These are phyloP conservation scores for Cladophialophora bantiana DNA, from an alignment of 2,329 filamentous ascomycete species.

Conservation along the genomic window DNA sequence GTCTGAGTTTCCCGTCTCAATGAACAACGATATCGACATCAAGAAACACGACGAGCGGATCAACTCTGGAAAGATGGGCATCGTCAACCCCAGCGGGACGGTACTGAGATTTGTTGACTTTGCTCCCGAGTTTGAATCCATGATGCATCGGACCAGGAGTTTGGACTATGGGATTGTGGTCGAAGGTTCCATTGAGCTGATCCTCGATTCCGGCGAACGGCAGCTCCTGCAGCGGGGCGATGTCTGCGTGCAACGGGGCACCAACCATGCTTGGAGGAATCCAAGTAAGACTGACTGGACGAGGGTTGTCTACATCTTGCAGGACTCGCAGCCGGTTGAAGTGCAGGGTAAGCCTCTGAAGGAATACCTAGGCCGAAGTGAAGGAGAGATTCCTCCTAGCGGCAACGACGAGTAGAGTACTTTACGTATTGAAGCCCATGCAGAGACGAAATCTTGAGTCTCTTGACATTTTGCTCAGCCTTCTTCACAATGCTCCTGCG, in stretches of 20 bases:
- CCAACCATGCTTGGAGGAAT: conserved; percentile 51
- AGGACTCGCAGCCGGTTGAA: conserved; percentile 25
- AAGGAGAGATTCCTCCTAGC: conserved; percentile 25
- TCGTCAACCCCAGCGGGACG: conserved; percentile 26
- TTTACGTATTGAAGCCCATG: too few species aligned
- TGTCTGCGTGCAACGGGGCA: conserved; percentile 60
- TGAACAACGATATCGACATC: conserved; percentile 28
- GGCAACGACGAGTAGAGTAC: conserved; percentile 18
- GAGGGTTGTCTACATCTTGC: conserved; percentile 31
- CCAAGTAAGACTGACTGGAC: conserved; percentile 38
- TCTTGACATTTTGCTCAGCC: too few species aligned
- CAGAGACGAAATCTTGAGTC: too few species aligned
- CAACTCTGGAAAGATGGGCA: conserved; percentile 16
- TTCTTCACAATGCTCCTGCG: too few species aligned
- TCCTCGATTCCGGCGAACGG: conserved; percentile 59
- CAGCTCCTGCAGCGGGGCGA: conserved; percentile 58
- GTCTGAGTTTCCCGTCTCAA: conserved; percentile 26
- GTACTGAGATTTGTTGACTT: conserved; percentile 52
- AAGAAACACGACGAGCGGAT: conserved; percentile 21
- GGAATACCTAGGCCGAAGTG: conserved; percentile 29
- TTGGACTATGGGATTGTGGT: conserved; percentile 63
- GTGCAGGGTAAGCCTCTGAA: conserved; percentile 19
- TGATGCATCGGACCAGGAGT: conserved; percentile 62
- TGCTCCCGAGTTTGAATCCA: conserved; percentile 49
- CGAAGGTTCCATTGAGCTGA: conserved; percentile 60